These are phyloP conservation scores for Mycena rosella DNA, from an alignment of 768 basidiomycete species.

Conservation along the genomic window DNA sequence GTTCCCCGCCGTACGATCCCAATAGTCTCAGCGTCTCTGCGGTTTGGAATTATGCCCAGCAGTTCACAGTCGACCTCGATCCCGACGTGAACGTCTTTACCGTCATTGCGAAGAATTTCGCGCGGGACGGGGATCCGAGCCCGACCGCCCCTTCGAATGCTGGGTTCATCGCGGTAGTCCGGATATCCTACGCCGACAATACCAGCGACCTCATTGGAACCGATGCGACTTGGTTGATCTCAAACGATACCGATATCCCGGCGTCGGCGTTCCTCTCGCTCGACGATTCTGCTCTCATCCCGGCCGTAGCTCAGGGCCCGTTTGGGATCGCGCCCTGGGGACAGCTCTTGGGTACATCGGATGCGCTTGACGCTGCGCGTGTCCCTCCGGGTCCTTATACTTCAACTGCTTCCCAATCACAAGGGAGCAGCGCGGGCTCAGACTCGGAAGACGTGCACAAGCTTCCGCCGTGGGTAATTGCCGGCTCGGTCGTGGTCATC, in stretches of 20 bases:
- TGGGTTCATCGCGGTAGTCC: conserved; percentile 14
- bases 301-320: background rate
- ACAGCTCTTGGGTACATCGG: background rate
- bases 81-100: conserved; percentile 1
- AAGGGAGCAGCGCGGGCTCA: no score
- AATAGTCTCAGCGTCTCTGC: no score
- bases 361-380: conserved; percentile 7
- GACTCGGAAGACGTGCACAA: no score
- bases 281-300: conserved; percentile 2
- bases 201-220: conserved; percentile 17
- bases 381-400: conserved; percentile 11
- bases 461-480: no score
- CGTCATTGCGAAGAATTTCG: conserved; percentile 3
- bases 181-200: conserved; percentile 5
- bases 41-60: conserved; percentile 10
- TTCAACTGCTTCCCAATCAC: no score
- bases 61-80: conserved; percentile 5
- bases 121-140: background rate
- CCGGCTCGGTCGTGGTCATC: no score
- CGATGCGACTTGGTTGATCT: conserved; percentile 23
- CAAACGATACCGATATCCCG: background rate
- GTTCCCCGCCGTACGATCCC: background rate
- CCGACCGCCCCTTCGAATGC: background rate
- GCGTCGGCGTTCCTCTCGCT: conserved; percentile 5
- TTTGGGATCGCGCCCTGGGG: conserved; percentile 10